Evolutionary conservation across 2,329 filamentous ascomycete genomes (phyloP), one percentile per base, ranked within the genome.

Genomic region (Pestalotiopsis sp.): DNA sequence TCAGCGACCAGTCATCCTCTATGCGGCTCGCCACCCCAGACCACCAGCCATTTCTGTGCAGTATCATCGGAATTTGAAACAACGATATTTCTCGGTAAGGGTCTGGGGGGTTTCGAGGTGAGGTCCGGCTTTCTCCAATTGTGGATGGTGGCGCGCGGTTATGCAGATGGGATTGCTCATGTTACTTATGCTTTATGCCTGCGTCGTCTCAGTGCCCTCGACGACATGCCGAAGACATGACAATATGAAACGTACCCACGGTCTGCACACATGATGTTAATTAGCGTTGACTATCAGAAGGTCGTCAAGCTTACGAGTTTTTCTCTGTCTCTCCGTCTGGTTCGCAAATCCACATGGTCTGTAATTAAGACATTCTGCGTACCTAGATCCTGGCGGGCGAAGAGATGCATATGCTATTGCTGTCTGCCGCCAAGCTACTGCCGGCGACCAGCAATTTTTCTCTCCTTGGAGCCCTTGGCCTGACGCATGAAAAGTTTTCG

Each of bases 401-500:
- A 36, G 23, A 27, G n/a, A 3, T 59, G 23, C 23, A 59, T 27
- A 23, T 59, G 57, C 27, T 27, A 36, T 27, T 59, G 17, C 14
- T 27, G 23, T 13, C 25, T 20, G 56, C 7, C 12, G 56, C 20
- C 20, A 36, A 36, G 31, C 23, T 52, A 52, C 45, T 52, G 45
- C 45, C 45, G 45, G 45, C 45, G 45, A 52, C 45, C 11, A 52
- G 45, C 57, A 36, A 59, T 36, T 59, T 59, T 59, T 14, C 57
- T 36, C 57, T 27, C 23, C 57, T 36, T 52, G n/a, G 17, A 52
- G 45, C 20, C 45, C 45, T 52, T 17, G 25, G 57, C 23, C 57
- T 59, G 57, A 39, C 59, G 59, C 59, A 62, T 62, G 27, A 62
- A 62, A 62, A 62, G 59, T 62, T 62, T 62, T 62, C 59, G 20